A percentile compares a stretch with the other conserved stretches of the same genome.
phyloP scores from a whole-genome alignment of 768 basidiomycete species.

The Lentinula detonsa region DNA sequence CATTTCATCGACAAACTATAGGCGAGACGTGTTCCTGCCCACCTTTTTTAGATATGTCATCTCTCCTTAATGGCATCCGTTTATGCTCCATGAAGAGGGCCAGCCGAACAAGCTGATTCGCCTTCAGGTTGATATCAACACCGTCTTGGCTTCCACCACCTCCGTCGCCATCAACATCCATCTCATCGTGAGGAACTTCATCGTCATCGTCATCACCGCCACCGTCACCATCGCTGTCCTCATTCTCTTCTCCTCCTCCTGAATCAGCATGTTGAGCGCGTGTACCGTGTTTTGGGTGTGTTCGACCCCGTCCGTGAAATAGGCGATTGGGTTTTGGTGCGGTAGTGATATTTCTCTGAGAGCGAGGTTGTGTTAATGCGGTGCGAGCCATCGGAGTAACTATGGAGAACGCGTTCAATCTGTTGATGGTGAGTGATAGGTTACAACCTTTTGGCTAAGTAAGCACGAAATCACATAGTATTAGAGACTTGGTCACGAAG shows the following conservation, averaged over 20 bases:
- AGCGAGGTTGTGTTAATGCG: background rate
- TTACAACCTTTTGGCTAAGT: too few species aligned
- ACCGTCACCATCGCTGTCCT: constrained; percentile 20
- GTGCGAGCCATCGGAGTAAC: background rate
- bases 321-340: background rate
- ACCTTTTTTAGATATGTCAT: constrained; percentile 90
- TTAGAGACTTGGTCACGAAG: too few species aligned
- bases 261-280: background rate
- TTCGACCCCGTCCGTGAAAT: background rate
- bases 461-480: too few species aligned
- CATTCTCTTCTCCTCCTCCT: constrained; percentile 14
- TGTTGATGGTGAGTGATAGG: too few species aligned
- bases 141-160: constrained; percentile 19
- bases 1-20: too few species aligned
- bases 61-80: constrained; percentile 58
- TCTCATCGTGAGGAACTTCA: constrained; percentile 27
- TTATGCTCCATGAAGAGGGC: constrained; percentile 79
- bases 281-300: background rate
- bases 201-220: too few species aligned
- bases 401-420: too few species aligned
- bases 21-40: background rate
- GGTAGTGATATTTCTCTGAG: too few species aligned
- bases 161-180: constrained; percentile 26
- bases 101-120: constrained; percentile 68
- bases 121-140: constrained; percentile 51